Conservation (phyloP, 148 eudicot species). For the Camellia lanceoleosa region DNA sequence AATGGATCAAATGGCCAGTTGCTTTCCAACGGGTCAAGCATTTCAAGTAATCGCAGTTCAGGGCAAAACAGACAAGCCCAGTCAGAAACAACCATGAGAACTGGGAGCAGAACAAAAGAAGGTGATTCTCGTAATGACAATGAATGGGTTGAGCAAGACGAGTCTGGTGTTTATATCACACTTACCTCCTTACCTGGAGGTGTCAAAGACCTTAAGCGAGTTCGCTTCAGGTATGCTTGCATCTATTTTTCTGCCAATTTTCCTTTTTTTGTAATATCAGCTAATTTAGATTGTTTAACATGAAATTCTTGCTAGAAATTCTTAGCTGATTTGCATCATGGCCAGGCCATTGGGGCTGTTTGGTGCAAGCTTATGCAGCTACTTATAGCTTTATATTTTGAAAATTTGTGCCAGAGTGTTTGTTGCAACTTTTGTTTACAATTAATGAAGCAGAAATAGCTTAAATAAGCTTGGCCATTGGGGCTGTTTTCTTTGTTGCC, state of each 20-base stretch:
- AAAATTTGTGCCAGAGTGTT: too few relatives aligned
- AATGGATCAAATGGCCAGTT: slow-evolving; percentile 48
- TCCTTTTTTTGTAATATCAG: background rate
- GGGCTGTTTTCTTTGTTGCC: background rate
- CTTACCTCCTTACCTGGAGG: slow-evolving; percentile 89
- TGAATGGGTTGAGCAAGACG: slow-evolving; percentile 99
- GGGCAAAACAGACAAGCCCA: slow-evolving; percentile 49
- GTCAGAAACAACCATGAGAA: slow-evolving; percentile 57
- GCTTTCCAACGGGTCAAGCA: slow-evolving; percentile 57
- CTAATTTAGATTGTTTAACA: background rate
- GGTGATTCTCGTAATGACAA: slow-evolving; percentile 58
- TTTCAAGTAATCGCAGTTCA: slow-evolving; percentile 50
- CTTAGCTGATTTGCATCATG: background rate
- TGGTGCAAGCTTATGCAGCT: too few relatives aligned
- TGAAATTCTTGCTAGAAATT: slow-evolving; percentile 7
- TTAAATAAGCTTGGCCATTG: background rate
- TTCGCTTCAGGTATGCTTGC: slow-evolving; percentile 80
- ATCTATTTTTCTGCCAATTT: slow-evolving; percentile 12
- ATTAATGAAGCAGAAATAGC: too few relatives aligned
- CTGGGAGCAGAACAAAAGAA: slow-evolving; percentile 60
- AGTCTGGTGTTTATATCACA: slow-evolving; percentile 93
- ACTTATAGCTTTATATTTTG: too few relatives aligned
- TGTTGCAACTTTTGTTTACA: too few relatives aligned
- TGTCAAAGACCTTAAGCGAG: slow-evolving; percentile 86
- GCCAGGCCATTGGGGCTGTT: too few relatives aligned